Evolutionary conservation across 768 basidiomycete species (phyloP).

Genomic region (Leccinum aurantiacum): DNA sequence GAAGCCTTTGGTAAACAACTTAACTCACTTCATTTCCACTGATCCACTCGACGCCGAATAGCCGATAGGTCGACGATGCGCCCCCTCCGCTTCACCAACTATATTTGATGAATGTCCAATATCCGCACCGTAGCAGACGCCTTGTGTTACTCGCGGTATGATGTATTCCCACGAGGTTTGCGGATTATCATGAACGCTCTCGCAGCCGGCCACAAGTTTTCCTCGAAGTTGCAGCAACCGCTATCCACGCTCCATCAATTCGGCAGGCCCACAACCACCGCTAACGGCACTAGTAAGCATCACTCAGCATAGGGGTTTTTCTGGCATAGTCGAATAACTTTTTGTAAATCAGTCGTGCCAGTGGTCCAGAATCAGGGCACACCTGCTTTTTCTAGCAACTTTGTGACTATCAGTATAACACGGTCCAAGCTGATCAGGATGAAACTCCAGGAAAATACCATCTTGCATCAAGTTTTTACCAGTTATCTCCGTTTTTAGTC

Average conservation of each 20-base stretch:
- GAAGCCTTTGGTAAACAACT: conserved; percentile 31
- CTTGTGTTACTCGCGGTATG: conserved; percentile 6
- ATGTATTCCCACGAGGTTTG: conserved; percentile 18
- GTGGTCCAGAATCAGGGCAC: conserved; percentile 7
- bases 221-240: conserved; percentile 16
- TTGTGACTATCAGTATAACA: conserved; percentile 1
- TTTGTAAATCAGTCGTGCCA: conserved; percentile 1
- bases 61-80: conserved; percentile 17
- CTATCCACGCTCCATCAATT: conserved; percentile 8
- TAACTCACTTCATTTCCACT: not conserved
- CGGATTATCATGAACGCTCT: conserved; percentile 13
- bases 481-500: conserved; percentile 11
- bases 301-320: not conserved
- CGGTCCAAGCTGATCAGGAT: conserved; percentile 3
- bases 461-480: conserved; percentile 10
- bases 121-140: conserved; percentile 28
- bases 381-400: not conserved
- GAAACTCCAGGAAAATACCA: conserved; percentile 2
- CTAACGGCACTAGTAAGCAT: conserved; percentile 4
- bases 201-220: conserved; percentile 28
- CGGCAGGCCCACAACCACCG: conserved; percentile 4
- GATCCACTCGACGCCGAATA: conserved; percentile 25
- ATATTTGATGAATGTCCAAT: conserved; percentile 23
- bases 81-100: conserved; percentile 8
- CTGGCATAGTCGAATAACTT: not conserved